Evolutionary conservation across 768 basidiomycete genomes (phyloP), one percentile per base, ranked within the genome.

Genomic region (Suillus tomentosus): DNA sequence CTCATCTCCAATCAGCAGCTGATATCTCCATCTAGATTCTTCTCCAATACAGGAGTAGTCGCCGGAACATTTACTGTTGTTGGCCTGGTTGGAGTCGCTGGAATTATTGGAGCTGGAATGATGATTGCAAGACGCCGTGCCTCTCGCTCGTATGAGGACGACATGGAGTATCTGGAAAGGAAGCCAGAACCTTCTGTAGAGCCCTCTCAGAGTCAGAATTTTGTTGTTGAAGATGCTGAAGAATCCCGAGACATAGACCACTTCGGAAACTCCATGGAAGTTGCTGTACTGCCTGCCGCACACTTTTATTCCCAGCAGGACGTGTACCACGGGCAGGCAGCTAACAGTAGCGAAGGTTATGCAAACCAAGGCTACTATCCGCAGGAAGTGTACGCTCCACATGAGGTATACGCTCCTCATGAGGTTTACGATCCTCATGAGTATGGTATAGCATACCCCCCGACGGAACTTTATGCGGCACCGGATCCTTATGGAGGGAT

Each of bases 21-120:
- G 66, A 50, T 67, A 1, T 40, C 45, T 36, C 31, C 0, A 50
- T 22, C 27, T 61, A 84, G 84, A 64, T 85, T 85, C 77, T 79
- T 82, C 67, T 66, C 75, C 54, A 79, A 82, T 66, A 81, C 77
- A 59, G 80, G 76, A 42, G 84, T 81, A 0, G 80, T 83, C 22
- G 84, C 79, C 0, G 81, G 78, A 47, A 79, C 78, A 0, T 85
- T 84, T 64, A 74, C 79, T 47, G 73, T 77, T 62, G 75, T 79
- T 60, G 80, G 78, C 56, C 66, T 85, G 3, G 63, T 80, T 9
- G 73, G 65, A 22, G 14, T 79, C 50, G 77, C 73, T 22, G 66
- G 73, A 22, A 36, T 81, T 57, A 67, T 77, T 24, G 75, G 71
- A 37, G 64, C 68, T 55, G 64, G 69, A 5, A 63, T 77, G 60